Conservation (phyloP, 139 green algal genomes). For the Chloropicon primus region DNA sequence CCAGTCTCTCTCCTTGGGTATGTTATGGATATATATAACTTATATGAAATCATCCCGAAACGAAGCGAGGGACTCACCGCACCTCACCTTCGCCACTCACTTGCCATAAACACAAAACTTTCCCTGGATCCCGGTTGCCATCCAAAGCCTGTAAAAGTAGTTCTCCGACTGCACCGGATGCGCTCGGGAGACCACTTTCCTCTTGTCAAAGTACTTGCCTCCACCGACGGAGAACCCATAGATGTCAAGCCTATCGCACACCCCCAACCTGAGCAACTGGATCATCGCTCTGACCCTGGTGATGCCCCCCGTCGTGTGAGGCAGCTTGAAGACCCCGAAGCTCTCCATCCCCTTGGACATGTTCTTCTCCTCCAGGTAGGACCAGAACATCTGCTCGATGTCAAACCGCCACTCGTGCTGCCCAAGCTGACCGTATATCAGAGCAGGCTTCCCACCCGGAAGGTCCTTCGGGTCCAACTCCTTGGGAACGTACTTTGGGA, state of each 20-base stretch:
- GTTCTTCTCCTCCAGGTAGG: conserved; percentile 19
- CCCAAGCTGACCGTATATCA: neutral
- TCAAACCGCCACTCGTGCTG: neutral
- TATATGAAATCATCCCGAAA: too few species aligned
- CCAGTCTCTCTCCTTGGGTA: too few species aligned
- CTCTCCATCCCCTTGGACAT: conserved; percentile 2
- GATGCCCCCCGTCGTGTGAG: conserved; percentile 7
- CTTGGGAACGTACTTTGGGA: neutral
- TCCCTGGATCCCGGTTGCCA: conserved; percentile 11
- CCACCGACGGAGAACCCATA: conserved; percentile 16
- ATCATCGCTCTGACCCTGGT: conserved; percentile 10
- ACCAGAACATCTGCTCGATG: conserved; percentile 8
- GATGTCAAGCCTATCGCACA: conserved; percentile 12
- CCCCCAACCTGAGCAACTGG: conserved; percentile 4
- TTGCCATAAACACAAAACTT: conserved; percentile 14
- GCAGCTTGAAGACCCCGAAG: neutral
- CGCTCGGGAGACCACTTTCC: conserved; percentile 1
- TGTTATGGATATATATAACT: too few species aligned
- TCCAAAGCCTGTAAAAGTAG: conserved; percentile 9
- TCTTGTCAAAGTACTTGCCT: conserved; percentile 18
- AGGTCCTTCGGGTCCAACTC: neutral
- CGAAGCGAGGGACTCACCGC: too few species aligned
- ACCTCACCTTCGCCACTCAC: too few species aligned
- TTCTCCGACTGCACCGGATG: conserved; percentile 16
- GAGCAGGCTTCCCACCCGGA: too few species aligned